phyloP scores from a whole-genome alignment of 805 yeast genomes.

The Candida patagonica region DNA sequence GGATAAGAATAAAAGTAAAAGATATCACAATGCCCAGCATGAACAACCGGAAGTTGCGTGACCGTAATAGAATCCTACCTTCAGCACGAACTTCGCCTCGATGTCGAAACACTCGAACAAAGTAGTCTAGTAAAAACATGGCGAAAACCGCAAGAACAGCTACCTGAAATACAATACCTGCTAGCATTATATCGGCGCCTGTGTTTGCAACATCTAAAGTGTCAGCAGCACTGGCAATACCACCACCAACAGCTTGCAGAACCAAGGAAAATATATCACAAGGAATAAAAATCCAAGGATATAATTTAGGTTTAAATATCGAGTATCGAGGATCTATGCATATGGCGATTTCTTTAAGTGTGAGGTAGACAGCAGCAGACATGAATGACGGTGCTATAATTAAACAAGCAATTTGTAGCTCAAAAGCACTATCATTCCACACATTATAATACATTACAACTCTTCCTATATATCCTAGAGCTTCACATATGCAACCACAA shows the following conservation, averaged over 20 bases:
- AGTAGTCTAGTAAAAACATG: slow-evolving; percentile 39
- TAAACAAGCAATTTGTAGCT: slow-evolving; percentile 57
- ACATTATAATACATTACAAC: slow-evolving; percentile 34
- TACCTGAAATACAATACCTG: slow-evolving; percentile 72
- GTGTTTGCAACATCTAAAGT: slow-evolving; percentile 23
- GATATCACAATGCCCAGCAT: slow-evolving; percentile 12
- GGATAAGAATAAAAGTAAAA: slow-evolving; percentile 26
- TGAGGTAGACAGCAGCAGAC: slow-evolving; percentile 75
- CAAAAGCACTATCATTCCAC: slow-evolving; percentile 33
- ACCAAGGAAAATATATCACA: slow-evolving; percentile 58
- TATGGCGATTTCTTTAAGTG: slow-evolving; percentile 57
- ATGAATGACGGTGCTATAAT: slow-evolving; percentile 77
- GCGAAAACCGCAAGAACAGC: slow-evolving; percentile 56
- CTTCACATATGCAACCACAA: slow-evolving; percentile 50
- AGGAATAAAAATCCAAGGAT: slow-evolving; percentile 53
- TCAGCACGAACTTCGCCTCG: slow-evolving; percentile 6
- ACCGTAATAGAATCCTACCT: no score
- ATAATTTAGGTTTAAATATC: slow-evolving; percentile 44
- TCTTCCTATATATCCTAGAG: slow-evolving; percentile 61
- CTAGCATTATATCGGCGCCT: slow-evolving; percentile 68
- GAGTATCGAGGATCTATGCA: slow-evolving; percentile 51
- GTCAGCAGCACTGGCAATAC: slow-evolving; percentile 44
- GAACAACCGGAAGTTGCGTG: slow-evolving; percentile 2
- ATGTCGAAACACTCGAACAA: slow-evolving; percentile 21
- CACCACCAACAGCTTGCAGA: slow-evolving; percentile 74